A percentile compares a stretch with the other conserved stretches of the same genome.
Evolutionary conservation across 176 grass and related monocot species (phyloP).

Genomic region (maize (Zea mays)): Zm-B73-REFERENCE-NAM-5.0 NC_050103.1:70194501-70195000

Average conservation of each 20-base stretch:
- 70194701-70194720: too few species aligned
- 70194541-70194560: conserved; percentile 92
- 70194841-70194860: too few species aligned
- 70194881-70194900: conserved; percentile 7
- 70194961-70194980: neutral
- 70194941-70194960: neutral
- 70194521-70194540: conserved; percentile 99
- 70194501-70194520: conserved; percentile 99
- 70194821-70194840: too few species aligned
- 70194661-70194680: neutral
- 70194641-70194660: neutral
- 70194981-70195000: neutral
- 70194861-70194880: neutral
- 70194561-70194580: too few species aligned
- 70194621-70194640: neutral
- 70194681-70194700: too few species aligned
- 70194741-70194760: too few species aligned
- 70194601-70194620: neutral
- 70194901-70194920: neutral
- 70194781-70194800: too few species aligned
- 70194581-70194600: neutral
- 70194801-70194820: too few species aligned
- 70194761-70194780: too few species aligned
- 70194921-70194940: neutral
- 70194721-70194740: too few species aligned